These are phyloP conservation scores for Scheffersomyces insectosa DNA, from an alignment of 1,139 yeast genomes.

Conservation along the genomic window DNA sequence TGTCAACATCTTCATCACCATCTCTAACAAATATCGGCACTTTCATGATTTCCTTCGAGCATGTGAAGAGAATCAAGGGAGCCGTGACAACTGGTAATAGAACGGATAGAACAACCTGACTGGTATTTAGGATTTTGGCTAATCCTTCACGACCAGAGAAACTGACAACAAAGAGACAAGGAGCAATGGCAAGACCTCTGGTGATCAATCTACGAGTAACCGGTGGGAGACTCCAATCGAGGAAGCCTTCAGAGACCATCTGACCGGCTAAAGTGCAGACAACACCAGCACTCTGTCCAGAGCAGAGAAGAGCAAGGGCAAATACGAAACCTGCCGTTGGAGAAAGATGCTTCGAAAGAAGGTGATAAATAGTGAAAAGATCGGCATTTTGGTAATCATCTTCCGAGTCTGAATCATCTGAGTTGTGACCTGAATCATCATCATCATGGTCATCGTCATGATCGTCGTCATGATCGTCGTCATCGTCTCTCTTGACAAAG, in stretches of 20 bases:
- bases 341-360: slow-evolving; percentile 71
- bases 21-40: slow-evolving; percentile 51
- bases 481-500: slow-evolving; percentile 16
- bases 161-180: slow-evolving; percentile 79
- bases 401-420: slow-evolving; percentile 38
- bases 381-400: slow-evolving; percentile 63
- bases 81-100: slow-evolving; percentile 89
- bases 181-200: slow-evolving; percentile 80
- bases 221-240: slow-evolving; percentile 83
- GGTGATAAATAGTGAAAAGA: slow-evolving; percentile 76
- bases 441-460: slow-evolving; percentile 9
- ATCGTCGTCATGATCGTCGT: slow-evolving; percentile 8
- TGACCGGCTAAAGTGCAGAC: slow-evolving; percentile 98
- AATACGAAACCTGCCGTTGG: slow-evolving; percentile 92
- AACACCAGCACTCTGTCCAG: slow-evolving; percentile 98
- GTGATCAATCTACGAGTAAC: slow-evolving; percentile 84
- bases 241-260: slow-evolving; percentile 92
- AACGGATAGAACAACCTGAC: slow-evolving; percentile 85
- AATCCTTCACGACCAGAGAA: slow-evolving; percentile 85
- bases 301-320: slow-evolving; percentile 86
- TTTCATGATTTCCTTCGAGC: slow-evolving; percentile 72
- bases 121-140: slow-evolving; percentile 73
- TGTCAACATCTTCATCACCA: slow-evolving; percentile 30
- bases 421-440: slow-evolving; percentile 35
- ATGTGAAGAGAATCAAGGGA: slow-evolving; percentile 83